Evolutionary conservation across 78 protist genomes (phyloP), one percentile per base, ranked within the genome.

Genomic region (Chrysochromulina tobinii): DNA sequence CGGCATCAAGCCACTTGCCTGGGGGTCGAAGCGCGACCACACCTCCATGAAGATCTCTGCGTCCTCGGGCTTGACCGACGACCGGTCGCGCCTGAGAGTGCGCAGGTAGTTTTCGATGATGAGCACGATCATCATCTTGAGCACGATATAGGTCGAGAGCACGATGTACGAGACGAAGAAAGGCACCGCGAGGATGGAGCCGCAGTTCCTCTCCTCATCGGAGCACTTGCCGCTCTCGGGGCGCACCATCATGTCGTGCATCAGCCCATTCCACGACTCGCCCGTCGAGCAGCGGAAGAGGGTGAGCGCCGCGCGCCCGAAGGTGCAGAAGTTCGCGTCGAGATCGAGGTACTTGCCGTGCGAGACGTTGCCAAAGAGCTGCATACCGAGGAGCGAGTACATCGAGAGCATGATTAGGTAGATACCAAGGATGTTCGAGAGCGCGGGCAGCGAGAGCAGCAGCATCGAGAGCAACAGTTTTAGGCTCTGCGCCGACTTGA

Each of bases 261-360:
- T 12, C 69, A 94, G 0, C 3, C 27, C 89, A 73, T 88, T 72
- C 95, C 95, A 94, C 23, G 77, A 86, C 83, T 87, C 91, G 6
- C 81, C 95, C 25, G 95, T 94, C 2, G 69, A 0, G 53, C 58
- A 3, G 25, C 93, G 90, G 85, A 91, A 90, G 50, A 94, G 83
- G 15, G 59, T 2, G 4, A 91, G 75, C 25, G 85, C 12, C 12
- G 96, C 85, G 61, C 1, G 14, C 17, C 61, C 38, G 50, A 94
- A 61, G 15, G 75, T 88, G 20, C 20, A 38, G 57, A 94, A 91
- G 93, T 94, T 91, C 51, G 92, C 73, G n/a, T 59, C 53, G 50
- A 18, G 54, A 83, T 87, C 48, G 87, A 91, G 15, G 25, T 8
- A 27, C 27, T 48, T 55, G 73, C 69, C 92, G 64, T 3, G 4